Conservation (phyloP, 495 filamentous ascomycete genomes). For the Penicillium lividum region DNA sequence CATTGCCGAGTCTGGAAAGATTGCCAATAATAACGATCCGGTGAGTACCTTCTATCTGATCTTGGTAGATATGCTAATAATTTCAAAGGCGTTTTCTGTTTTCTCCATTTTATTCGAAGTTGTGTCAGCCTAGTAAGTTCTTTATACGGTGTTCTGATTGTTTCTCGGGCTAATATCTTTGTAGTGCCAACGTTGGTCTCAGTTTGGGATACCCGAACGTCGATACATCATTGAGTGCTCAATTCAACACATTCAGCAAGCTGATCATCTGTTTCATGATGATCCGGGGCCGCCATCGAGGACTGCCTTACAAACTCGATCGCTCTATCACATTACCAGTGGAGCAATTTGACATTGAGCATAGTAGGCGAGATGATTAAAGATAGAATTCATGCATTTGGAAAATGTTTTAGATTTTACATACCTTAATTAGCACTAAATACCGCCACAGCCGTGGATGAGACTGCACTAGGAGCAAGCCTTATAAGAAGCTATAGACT, state of each 20-base stretch:
- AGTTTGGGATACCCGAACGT: not conserved
- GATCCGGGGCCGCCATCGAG: conserved; percentile 85
- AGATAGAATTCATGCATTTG: no score
- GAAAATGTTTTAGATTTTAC: no score
- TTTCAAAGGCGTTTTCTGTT: not conserved
- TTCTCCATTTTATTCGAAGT: not conserved
- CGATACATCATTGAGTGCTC: conserved; percentile 60
- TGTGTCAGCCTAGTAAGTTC: not conserved
- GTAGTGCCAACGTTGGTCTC: not conserved
- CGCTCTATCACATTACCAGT: conserved; percentile 31
- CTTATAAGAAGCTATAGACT: no score
- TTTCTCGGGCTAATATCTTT: not conserved
- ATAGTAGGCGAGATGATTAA: not conserved
- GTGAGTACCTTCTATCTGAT: not conserved
- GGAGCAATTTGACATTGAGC: not conserved
- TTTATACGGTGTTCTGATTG: not conserved
- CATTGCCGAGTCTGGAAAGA: not conserved
- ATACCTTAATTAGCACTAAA: no score
- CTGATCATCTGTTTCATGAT: conserved; percentile 86
- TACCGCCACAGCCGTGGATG: no score
- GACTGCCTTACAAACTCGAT: conserved; percentile 86
- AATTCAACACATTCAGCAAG: conserved; percentile 76
- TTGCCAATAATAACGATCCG: not conserved
- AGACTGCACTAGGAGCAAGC: no score
- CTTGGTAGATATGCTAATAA: not conserved